phyloP scores from a whole-genome alignment of 176 grass and related monocot genomes.

The Pharus latifolius region DNA sequence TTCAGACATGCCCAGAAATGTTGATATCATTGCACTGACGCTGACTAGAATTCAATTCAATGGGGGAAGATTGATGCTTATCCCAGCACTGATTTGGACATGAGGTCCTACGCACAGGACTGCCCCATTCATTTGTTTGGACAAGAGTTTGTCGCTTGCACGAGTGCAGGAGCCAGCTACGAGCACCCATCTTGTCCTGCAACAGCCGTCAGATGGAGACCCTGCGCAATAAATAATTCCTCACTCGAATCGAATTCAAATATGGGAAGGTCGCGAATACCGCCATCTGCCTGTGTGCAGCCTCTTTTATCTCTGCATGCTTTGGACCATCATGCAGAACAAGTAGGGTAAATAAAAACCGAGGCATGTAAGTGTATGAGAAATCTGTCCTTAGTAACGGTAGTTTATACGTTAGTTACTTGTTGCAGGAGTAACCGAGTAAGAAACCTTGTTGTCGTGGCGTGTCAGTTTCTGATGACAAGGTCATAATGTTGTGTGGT shows the following conservation, averaged over 20 bases:
- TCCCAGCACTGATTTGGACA: not conserved
- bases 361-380: not conserved
- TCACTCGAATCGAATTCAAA: not conserved
- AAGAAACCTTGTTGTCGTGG: not conserved
- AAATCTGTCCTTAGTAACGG: not conserved
- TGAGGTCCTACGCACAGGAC: not conserved
- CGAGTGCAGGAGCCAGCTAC: not conserved
- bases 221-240: not conserved
- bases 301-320: not conserved
- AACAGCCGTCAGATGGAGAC: constrained; percentile 4
- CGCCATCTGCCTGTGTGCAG: not conserved
- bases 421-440: not conserved
- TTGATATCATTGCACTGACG: not conserved
- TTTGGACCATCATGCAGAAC: not conserved
- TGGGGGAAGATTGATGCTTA: not conserved
- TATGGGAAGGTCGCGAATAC: not conserved
- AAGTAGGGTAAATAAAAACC: not conserved
- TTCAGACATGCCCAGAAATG: not conserved
- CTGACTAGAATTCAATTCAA: not conserved
- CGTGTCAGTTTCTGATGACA: not conserved
- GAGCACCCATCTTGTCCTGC: not conserved
- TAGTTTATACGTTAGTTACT: not conserved
- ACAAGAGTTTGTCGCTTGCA: not conserved
- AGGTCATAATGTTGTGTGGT: not conserved
- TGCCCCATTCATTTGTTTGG: not conserved